Evolutionary conservation across 2,329 filamentous ascomycete genomes (phyloP).

Genomic region (Alternaria brassicae): DNA sequence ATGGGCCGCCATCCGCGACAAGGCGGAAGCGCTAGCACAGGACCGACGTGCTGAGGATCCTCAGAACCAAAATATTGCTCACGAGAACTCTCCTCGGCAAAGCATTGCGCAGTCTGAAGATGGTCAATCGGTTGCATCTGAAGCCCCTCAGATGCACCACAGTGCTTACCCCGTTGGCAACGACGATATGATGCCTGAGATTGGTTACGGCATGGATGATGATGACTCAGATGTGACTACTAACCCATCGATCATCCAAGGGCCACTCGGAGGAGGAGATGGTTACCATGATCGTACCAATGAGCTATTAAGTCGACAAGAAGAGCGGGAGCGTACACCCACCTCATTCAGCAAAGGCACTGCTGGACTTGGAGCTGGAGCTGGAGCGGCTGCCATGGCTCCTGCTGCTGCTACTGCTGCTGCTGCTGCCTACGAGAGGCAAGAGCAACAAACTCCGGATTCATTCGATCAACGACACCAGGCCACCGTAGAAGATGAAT

Average conservation of each 20-base stretch:
- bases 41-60: constrained; percentile 53
- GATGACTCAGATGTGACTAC: constrained; percentile 73
- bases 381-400: constrained; percentile 59
- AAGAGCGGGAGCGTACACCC: constrained; percentile 43
- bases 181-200: constrained; percentile 76
- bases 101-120: constrained; percentile 59
- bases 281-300: constrained; percentile 53
- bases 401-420: constrained; percentile 64
- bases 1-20: constrained; percentile 52
- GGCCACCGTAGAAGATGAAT: constrained; percentile 49
- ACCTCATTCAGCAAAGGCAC: constrained; percentile 42
- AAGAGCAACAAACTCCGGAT: constrained; percentile 36
- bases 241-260: constrained; percentile 84
- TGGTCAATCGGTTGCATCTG: constrained; percentile 16
- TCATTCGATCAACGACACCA: constrained; percentile 43
- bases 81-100: constrained; percentile 60
- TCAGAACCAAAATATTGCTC: constrained; percentile 62
- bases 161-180: constrained; percentile 71
- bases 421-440: constrained; percentile 56
- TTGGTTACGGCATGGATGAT: constrained; percentile 69
- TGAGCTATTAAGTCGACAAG: constrained; percentile 43
- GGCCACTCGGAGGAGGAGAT: constrained; percentile 67
- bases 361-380: constrained; percentile 56
- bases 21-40: constrained; percentile 49
- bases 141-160: constrained; percentile 67